Evolutionary conservation across 208 protist species (phyloP).

Genomic region (Leishmania turanica): DNA sequence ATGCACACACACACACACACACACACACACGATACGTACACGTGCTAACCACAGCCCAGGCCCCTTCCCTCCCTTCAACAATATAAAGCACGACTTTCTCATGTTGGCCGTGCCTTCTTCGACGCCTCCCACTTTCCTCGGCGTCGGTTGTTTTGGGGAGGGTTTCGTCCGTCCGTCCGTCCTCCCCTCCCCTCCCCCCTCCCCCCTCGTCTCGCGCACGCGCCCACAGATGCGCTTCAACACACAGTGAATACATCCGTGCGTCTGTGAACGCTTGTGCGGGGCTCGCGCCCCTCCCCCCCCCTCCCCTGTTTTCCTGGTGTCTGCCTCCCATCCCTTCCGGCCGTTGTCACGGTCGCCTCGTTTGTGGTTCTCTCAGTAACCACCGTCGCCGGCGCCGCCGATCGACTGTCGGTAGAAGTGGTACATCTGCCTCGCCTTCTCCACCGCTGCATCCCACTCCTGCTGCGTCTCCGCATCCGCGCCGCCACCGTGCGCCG

Average conservation of each 20-base stretch:
- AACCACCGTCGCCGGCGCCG: neutral
- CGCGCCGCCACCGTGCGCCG: neutral
- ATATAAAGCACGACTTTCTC: too few species aligned
- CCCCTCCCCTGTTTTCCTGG: neutral
- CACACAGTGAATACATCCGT: too few species aligned
- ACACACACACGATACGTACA: neutral
- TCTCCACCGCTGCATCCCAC: slow-evolving; percentile 47
- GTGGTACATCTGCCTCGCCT: slow-evolving; percentile 58
- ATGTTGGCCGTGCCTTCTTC: too few species aligned
- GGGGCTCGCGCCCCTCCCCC: neutral
- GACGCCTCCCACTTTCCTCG: too few species aligned
- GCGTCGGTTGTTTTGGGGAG: too few species aligned
- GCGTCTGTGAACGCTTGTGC: too few species aligned
- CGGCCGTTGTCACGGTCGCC: neutral
- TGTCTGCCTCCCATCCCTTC: neutral
- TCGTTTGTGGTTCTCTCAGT: neutral
- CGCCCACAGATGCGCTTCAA: too few species aligned
- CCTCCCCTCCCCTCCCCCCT: too few species aligned
- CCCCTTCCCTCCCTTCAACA: too few species aligned
- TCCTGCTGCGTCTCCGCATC: slow-evolving; percentile 31
- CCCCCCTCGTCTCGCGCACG: neutral
- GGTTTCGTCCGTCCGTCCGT: too few species aligned
- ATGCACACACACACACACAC: neutral
- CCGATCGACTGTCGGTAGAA: slow-evolving; percentile 42
- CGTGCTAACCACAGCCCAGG: too few species aligned